phyloP scores from a whole-genome alignment of 768 basidiomycete species.

The Coprinellus micaceus region DNA sequence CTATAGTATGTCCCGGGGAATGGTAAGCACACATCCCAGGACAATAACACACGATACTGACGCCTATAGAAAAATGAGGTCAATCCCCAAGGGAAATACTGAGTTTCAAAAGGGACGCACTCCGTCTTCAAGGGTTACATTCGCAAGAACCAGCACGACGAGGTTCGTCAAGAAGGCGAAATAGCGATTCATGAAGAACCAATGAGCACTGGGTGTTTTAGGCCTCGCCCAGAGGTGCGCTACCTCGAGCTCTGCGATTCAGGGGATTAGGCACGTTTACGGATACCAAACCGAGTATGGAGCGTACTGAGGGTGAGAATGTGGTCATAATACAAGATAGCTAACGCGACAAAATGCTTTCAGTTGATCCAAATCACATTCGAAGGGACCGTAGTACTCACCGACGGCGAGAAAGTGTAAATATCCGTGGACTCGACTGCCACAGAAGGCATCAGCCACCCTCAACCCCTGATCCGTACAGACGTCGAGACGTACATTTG shows the following conservation, averaged over 20 bases:
- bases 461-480: neutral
- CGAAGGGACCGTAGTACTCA: constrained; percentile 14
- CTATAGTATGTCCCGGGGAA: constrained; percentile 21
- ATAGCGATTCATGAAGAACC: constrained; percentile 52
- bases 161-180: constrained; percentile 39
- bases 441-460: neutral
- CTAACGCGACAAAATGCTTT: constrained; percentile 18
- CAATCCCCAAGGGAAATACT: neutral
- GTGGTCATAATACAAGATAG: constrained; percentile 39
- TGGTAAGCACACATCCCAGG: neutral
- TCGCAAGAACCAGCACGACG: constrained; percentile 23
- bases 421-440: constrained; percentile 26
- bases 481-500: constrained; percentile 5
- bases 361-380: neutral
- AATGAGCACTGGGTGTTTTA: constrained; percentile 33
- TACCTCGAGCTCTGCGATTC: constrained; percentile 33
- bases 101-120: constrained; percentile 15
- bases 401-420: constrained; percentile 31
- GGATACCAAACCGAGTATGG: neutral
- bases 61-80: neutral
- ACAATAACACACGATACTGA: constrained; percentile 12
- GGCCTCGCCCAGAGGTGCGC: constrained; percentile 42
- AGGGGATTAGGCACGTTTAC: neutral
- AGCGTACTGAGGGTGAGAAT: constrained; percentile 32
- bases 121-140: constrained; percentile 18